Base-by-base conservation (phyloP, 805 yeast genomes). In the Diddensiella caesifluorescens region DNA sequence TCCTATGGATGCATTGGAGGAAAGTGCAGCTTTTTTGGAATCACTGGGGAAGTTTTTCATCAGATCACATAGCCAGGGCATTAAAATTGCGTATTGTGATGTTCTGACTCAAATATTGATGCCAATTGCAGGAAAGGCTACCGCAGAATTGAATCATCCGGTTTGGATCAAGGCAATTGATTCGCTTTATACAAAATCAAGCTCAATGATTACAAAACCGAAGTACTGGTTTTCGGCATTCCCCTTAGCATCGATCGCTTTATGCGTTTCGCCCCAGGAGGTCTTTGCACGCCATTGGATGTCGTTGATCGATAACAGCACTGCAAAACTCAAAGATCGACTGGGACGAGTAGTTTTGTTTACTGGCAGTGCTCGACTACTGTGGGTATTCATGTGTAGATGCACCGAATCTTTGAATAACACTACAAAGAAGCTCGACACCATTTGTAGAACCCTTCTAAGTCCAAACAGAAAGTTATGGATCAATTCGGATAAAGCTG, bases 111-210 rank as follows among this genome's bases (percentile, higher is more conserved):
- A 77, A 40, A 71, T 92, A 20, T 63, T 92, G 2, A 64, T 87
- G 30, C 94, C 97, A 0, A 61, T 92, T 19, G 94, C 97, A 0
- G 90, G 86, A 5, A 70, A 79, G 1, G 70, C 89, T 23, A 86
- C 96, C 0, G 97, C 96, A 0, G 99, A 92, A 58, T 89, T 87
- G 0, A 90, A 92, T 55, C 95, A 90, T 59, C 98, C 98, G 2
- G 78, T 83, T 1, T 92, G 98, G 99, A 79, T 81, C 0, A 84
- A 79, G 30, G 92, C 96, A 0, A 75, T 87, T 41, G 73, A 74
- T 18, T 64, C 69, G 15, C 76, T 90, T 10, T 79, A 74, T 58
- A 61, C 68, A 12, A 75, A 73, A 12, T 71, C 69, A 30, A 61
- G 58, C 42, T 73, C 65, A 37, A 69, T 73, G 65, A 71, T 62